A percentile compares a stretch with the other conserved stretches of the same genome.
Conservation (phyloP, 495 filamentous ascomycete genomes). For the Podospora pseudoanserina region DNA sequence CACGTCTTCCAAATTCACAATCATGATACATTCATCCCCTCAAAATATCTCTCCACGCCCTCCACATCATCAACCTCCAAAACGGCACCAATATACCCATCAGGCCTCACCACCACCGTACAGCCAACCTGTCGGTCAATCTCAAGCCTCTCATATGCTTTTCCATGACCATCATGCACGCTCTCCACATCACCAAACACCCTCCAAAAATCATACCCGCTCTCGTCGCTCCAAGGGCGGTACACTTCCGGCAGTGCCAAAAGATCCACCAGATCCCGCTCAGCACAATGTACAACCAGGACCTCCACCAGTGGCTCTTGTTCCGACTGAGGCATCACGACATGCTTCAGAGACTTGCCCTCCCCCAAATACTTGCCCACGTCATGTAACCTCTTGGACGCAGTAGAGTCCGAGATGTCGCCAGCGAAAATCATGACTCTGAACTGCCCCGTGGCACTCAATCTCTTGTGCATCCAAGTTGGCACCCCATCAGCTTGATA, state of each 20-base stretch:
- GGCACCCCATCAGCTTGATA: constrained; percentile 18
- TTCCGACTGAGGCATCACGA: constrained; percentile 1
- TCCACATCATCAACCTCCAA: constrained; percentile 42
- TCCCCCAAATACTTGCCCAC: constrained; percentile 12
- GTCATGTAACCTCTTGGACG: background rate
- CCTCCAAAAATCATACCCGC: constrained; percentile 60
- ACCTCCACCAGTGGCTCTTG: constrained; percentile 38
- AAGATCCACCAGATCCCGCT: constrained; percentile 42
- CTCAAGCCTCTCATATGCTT: constrained; percentile 59
- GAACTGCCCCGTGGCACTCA: constrained; percentile 19
- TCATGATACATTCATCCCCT: constrained; percentile 10
- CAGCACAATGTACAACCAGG: constrained; percentile 55
- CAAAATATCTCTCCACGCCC: constrained; percentile 20
- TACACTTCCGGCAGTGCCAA: constrained; percentile 55
- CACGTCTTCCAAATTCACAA: background rate
- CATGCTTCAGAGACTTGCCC: background rate
- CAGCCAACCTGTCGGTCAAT: constrained; percentile 56
- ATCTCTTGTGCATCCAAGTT: constrained; percentile 8
- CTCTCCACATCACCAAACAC: constrained; percentile 60
- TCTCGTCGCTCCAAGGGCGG: constrained; percentile 52
- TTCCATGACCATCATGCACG: constrained; percentile 55
- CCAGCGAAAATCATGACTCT: constrained; percentile 21
- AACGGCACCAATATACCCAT: constrained; percentile 61
- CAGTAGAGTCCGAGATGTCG: background rate
- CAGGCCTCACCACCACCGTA: constrained; percentile 50